A percentile compares a stretch with the other conserved stretches of the same genome.
phyloP scores from a whole-genome alignment of 2,329 filamentous ascomycete species.

The Escovopsis sp. region DNA sequence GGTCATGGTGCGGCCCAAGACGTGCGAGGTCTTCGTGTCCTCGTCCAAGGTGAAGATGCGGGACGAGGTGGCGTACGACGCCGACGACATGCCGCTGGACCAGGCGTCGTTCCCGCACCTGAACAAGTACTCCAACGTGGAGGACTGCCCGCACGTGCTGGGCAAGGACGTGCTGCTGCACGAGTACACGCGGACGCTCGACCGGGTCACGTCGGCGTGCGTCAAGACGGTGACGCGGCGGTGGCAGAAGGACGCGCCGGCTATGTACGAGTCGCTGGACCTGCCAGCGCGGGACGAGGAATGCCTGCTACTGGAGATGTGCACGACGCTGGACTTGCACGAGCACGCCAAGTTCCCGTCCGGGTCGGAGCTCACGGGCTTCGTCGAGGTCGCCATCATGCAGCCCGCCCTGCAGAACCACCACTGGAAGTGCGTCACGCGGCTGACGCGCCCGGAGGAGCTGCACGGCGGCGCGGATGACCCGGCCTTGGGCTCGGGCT shows the following conservation, averaged over 20 bases:
- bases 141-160: slow-evolving; percentile 33
- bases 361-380: slow-evolving; percentile 43
- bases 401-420: slow-evolving; percentile 37
- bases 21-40: slow-evolving; percentile 44
- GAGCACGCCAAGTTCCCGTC: slow-evolving; percentile 40
- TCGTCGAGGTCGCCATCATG: slow-evolving; percentile 43
- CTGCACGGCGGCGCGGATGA: slow-evolving; percentile 30
- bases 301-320: slow-evolving; percentile 46
- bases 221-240: slow-evolving; percentile 35
- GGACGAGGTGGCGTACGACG: slow-evolving; percentile 29
- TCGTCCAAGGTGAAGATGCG: slow-evolving; percentile 35
- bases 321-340: slow-evolving; percentile 43
- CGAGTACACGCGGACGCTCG: slow-evolving; percentile 39
- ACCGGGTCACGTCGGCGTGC: slow-evolving; percentile 40
- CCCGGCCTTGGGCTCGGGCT: too few species aligned
- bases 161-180: slow-evolving; percentile 39
- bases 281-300: slow-evolving; percentile 32
- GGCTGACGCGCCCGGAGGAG: slow-evolving; percentile 40
- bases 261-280: slow-evolving; percentile 37
- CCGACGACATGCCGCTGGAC: slow-evolving; percentile 28
- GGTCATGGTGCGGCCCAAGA: slow-evolving; percentile 39
- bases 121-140: slow-evolving; percentile 36
- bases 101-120: slow-evolving; percentile 39
- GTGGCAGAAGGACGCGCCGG: slow-evolving; percentile 44
- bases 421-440: slow-evolving; percentile 45